Evolutionary conservation across 2,329 filamentous ascomycete species (phyloP), one percentile per base, ranked within the genome.

Genomic region (Alternaria hordeiaustralica): DNA sequence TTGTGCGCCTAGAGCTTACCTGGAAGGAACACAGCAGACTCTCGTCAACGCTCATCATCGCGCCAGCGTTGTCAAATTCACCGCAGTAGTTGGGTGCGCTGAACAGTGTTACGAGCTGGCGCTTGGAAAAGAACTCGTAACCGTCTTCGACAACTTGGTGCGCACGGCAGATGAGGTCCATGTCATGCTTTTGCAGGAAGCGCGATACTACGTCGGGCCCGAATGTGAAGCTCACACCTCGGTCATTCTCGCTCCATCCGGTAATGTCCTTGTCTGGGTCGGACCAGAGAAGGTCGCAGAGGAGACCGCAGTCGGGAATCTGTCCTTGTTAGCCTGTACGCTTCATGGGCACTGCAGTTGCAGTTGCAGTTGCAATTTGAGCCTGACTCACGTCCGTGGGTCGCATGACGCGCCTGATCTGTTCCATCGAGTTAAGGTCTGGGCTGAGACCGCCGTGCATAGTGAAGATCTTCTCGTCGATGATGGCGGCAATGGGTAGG

Each of bases 11-110:
- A 41, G 11, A 30, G 74, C 82, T 62, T 82, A 96, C 93, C 92
- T 98, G 96, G 91, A 99, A 99, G 68, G 94, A 97, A 87, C 96
- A 99, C 78, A 99, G 87, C 82, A 99, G 85, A 82, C 94, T 97
- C 87, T 98, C 96, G 80, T 98, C 96, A 43, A 99, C 96, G 79
- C 94, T 97, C 96, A 99, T 98, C 95, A 99, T 98, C 70, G 96
- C 96, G 80, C 96, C 96, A 57, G 95, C 95, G 79, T 99, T 99
- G 87, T 99, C 96, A 79, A 99, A 99, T 84, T 99, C 96, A 82
- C 95, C 95, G 77, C 95, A 99, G 87, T 99, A 99, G 85, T 99
- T 99, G 72, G 96, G 96, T 57, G 96, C 96, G 78, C 93, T 97
- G 86, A 99, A 99, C 63, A 99, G 86, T 61, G 96, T 99, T 68